Base-by-base conservation (phyloP, 225 moss, liverwort and hornwort genomes). In the Neckera pumila region DNA sequence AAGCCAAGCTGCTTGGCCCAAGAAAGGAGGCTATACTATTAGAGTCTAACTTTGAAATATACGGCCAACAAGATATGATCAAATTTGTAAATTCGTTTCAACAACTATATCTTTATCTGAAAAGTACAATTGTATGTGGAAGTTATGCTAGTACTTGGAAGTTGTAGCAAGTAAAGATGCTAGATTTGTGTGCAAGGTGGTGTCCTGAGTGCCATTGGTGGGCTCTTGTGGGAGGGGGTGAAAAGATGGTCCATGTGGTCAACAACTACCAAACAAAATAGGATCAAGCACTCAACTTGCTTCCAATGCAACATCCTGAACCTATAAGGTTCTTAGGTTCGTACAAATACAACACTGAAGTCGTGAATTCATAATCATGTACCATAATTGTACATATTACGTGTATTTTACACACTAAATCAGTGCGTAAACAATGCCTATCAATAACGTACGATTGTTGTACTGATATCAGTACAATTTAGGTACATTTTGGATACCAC, bases 1-100 rank as follows among this genome's bases (percentile, higher is more conserved):
- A 64, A 1, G 9, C 2, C 5, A 0, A 16, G 8, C 2, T 66
- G 1, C 19, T 36, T 19, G 6, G 20, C 0, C 11, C 0, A 20
- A 20, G 1, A 65, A 1, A 3, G 10, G 18, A 19, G 7, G n/a
- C 1, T 0, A 45, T 74, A 30, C 7, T 47, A 2, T 18, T 47
- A 49, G 2, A 75, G 8, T 1, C 4, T 34, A 51, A 51, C 13
- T 21, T 76, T 2, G 4, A 53, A 53, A 14, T 34, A 8, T 21
- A 33, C 0, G 1, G 0, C 20, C 7, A 49, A 31, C 1, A 12
- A 12, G 21, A 18, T 33, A 20, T 7, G 2, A 47, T 33, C 19
- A 75, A 47, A 49, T 4, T 47, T 38, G 4, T 4, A 38, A 38
- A 72, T 27, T 72, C 2, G 1, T 38, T 69, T 23, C 40, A 8